Evolutionary conservation across 1,139 yeast genomes (phyloP).

Genomic region (Taiozyma sp.): DNA sequence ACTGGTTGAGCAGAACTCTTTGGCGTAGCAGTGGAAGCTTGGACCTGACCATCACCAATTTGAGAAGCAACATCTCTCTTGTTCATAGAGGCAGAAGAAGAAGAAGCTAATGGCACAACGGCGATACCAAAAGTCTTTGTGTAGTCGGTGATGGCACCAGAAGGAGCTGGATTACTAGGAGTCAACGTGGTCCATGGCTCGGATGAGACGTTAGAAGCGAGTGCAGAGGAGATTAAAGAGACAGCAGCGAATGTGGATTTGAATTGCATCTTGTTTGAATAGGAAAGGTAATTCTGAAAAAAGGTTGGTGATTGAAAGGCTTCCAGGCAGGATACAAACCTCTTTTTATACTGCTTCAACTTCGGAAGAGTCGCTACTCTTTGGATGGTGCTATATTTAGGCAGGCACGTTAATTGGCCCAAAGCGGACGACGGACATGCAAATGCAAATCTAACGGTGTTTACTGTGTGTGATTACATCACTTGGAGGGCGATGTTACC

Average conservation of each 20-base stretch:
- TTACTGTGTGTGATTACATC: neutral
- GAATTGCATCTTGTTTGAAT: neutral
- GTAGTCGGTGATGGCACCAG: constrained; percentile 32
- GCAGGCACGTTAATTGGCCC: neutral
- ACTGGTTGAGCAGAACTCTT: constrained; percentile 30
- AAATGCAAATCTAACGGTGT: neutral
- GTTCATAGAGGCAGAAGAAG: constrained; percentile 40
- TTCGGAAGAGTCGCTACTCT: too few species aligned
- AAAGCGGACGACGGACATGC: neutral
- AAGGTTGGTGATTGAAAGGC: too few species aligned
- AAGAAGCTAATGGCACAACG: constrained; percentile 43
- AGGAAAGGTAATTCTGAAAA: neutral
- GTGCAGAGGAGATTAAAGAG: neutral
- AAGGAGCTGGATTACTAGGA: constrained; percentile 26
- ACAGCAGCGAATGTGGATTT: neutral
- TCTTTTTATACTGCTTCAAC: neutral
- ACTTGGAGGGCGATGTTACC: neutral
- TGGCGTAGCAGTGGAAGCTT: constrained; percentile 28
- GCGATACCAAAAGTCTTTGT: constrained; percentile 38
- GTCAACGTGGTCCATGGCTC: constrained; percentile 26
- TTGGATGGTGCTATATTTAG: neutral
- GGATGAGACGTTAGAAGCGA: neutral
- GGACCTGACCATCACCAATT: constrained; percentile 34
- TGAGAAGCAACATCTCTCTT: constrained; percentile 24
- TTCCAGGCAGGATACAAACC: neutral